Evolutionary conservation across 2,329 filamentous ascomycete genomes (phyloP).

Genomic region (Fusarium musae): DNA sequence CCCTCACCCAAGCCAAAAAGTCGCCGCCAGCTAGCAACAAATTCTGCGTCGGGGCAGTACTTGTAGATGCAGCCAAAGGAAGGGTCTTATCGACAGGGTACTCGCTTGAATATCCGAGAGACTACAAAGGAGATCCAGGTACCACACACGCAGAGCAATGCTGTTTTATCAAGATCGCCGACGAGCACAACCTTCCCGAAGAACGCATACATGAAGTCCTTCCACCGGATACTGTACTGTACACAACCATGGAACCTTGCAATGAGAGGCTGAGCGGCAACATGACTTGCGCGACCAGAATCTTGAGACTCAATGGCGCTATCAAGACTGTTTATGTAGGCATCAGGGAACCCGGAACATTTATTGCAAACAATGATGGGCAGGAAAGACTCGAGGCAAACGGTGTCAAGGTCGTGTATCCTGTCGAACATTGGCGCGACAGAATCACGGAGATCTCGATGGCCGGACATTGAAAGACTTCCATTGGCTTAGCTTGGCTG

Average conservation of each 20-base stretch:
- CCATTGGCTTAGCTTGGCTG: background rate
- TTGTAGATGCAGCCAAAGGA: constrained; percentile 51
- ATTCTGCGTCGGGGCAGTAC: constrained; percentile 56
- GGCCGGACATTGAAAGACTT: constrained; percentile 63
- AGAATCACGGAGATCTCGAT: constrained; percentile 71
- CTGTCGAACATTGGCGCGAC: constrained; percentile 58
- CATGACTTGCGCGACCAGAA: constrained; percentile 51
- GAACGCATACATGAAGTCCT: constrained; percentile 51
- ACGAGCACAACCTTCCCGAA: constrained; percentile 50
- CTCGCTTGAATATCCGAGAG: constrained; percentile 52
- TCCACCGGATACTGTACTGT: constrained; percentile 53
- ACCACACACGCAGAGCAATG: constrained; percentile 57
- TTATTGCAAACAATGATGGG: constrained; percentile 50
- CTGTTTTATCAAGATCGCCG: constrained; percentile 58
- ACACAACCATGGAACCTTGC: constrained; percentile 60
- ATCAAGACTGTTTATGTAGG: constrained; percentile 54
- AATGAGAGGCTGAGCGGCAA: constrained; percentile 55
- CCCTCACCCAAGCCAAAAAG: constrained; percentile 48
- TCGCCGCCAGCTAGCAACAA: constrained; percentile 53
- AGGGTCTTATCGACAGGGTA: constrained; percentile 56
- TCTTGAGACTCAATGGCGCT: constrained; percentile 47
- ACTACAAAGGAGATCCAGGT: constrained; percentile 51
- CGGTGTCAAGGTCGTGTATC: constrained; percentile 43
- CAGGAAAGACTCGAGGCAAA: constrained; percentile 38
- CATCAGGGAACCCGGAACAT: constrained; percentile 52